Percentiles rank a stretch among this genome's conserved stretches.
Evolutionary conservation across 306 rosid species (phyloP).

Genomic region (Trichosanthes cucumerina): DNA sequence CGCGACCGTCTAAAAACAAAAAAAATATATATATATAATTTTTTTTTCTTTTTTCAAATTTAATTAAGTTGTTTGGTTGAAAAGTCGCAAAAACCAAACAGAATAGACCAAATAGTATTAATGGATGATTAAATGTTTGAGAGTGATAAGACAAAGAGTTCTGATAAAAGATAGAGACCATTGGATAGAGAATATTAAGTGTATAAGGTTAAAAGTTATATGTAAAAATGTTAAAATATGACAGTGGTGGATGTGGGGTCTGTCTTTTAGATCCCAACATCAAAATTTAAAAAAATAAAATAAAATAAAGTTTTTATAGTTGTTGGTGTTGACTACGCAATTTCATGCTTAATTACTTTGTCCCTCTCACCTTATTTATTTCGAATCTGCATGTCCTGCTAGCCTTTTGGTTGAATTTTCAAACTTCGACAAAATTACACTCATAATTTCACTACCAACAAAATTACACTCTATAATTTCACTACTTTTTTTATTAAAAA

Average conservation of each 20-base stretch:
- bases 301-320: not conserved
- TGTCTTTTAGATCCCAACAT: slow-evolving; percentile 64
- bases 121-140: slow-evolving; percentile 1
- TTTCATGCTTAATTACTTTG: not conserved
- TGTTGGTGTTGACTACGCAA: not conserved
- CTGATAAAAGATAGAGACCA: not conserved
- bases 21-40: too few species aligned
- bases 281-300: not conserved
- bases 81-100: too few species aligned
- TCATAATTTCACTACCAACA: not conserved
- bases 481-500: not conserved
- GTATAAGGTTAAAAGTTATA: not conserved
- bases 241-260: slow-evolving; percentile 28
- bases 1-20: not conserved
- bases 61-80: too few species aligned
- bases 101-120: not conserved
- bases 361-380: slow-evolving; percentile 10
- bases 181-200: not conserved
- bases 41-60: not conserved
- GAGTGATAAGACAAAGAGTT: not conserved
- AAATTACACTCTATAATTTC: not conserved
- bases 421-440: not conserved
- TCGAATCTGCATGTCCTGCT: not conserved
- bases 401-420: not conserved
- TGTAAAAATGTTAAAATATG: not conserved